Conservation (phyloP, 2,329 filamentous ascomycete species). For the Colletotrichum falcatum region DNA sequence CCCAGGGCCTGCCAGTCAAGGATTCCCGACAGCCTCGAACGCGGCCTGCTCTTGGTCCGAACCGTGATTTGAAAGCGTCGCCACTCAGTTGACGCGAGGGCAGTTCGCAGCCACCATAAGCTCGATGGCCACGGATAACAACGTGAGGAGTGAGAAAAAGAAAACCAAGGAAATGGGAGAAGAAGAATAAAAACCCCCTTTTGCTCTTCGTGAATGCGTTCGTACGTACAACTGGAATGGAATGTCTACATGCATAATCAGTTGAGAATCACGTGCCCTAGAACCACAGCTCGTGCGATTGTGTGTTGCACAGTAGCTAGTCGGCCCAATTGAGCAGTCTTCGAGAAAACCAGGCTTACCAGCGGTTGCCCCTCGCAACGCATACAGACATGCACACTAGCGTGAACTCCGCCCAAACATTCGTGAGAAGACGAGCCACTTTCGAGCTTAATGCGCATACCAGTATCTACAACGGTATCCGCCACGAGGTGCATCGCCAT, state of each 20-base stretch:
- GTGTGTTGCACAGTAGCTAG: background rate
- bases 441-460: background rate
- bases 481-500: background rate
- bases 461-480: background rate
- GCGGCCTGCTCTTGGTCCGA: constrained; percentile 13
- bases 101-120: background rate
- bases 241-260: background rate
- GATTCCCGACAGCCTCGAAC: constrained; percentile 10
- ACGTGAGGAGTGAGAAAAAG: no score
- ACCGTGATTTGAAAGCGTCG: constrained; percentile 1
- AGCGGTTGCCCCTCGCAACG: constrained; percentile 39
- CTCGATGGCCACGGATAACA: background rate
- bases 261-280: background rate
- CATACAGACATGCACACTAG: background rate
- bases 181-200: background rate
- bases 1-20: background rate
- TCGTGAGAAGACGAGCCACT: background rate
- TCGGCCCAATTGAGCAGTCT: background rate
- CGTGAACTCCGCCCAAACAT: constrained; percentile 7
- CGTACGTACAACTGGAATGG: background rate
- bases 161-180: no score
- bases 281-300: background rate
- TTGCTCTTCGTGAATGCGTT: background rate
- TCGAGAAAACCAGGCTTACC: background rate
- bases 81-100: background rate